Base-by-base conservation (phyloP, 495 filamentous ascomycete species). In the Pseudomonodictys pantanalensis region DNA sequence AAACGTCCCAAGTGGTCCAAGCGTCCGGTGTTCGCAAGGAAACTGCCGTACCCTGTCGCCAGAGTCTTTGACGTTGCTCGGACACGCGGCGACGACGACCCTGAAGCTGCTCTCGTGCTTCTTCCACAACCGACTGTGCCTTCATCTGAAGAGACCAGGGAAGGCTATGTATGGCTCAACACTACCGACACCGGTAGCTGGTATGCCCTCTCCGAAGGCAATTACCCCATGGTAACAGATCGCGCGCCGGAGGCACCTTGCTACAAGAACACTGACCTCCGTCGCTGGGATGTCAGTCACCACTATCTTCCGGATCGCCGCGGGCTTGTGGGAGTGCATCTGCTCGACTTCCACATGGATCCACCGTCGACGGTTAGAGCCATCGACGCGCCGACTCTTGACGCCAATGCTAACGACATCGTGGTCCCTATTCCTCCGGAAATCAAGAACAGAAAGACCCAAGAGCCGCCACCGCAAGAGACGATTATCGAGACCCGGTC, bases 1-100 rank as follows among this genome's bases (percentile, higher is more conserved):
- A 79, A 79, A 20, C 74, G 77, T 20, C 77, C 77, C 59, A 74
- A 77, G 51, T 64, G 70, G 24, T 71, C 78, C 1, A 26, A 47
- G 33, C 50, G 57, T 18, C 67, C 63, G 3, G 56, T 71, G 1
- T 90, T 83, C 66, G 79, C 81, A 0, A 80, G 87, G 53, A 86
- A 87, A 54, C 85, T 97, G 51, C 73, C 85, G 0, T 87, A 89
- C 1, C 93, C 93, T 0, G 92, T 97, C 8, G 90, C 86, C 2
- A 83, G 90, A 29, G 91, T 97, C 7, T 97, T 95, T 62, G 95
- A 98, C 68, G 83, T 98, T 29, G 88, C 88, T 35, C 84, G 89
- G 48, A 87, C 87, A 4, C 73, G 79, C 60, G 78, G 81, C 41
- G 74, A 77, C 29, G 73, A 83, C 5, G 75, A 82, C 0, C 76